phyloP scores from a whole-genome alignment of 768 basidiomycete genomes.

The Hygrophoropsis aurantiaca region DNA sequence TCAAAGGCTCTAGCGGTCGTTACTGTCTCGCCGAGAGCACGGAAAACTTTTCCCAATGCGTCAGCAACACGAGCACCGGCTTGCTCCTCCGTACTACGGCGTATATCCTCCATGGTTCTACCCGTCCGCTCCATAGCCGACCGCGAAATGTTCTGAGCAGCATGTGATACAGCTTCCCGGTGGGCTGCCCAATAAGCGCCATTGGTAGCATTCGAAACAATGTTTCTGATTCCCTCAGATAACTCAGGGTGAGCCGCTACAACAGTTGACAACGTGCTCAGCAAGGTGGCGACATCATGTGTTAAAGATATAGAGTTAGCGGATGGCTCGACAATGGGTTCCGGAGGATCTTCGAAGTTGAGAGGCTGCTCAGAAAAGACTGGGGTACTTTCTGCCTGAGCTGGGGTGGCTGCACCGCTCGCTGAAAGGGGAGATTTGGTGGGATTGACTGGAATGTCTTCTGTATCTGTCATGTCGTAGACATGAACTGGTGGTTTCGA shows the following conservation, averaged over 20 bases:
- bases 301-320: slow-evolving; percentile 47
- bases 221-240: slow-evolving; percentile 62
- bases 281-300: slow-evolving; percentile 61
- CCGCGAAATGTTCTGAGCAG: slow-evolving; percentile 54
- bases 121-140: slow-evolving; percentile 38
- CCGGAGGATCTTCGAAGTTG: slow-evolving; percentile 42
- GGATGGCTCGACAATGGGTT: slow-evolving; percentile 44
- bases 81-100: slow-evolving; percentile 57
- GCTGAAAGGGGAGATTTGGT: slow-evolving; percentile 12
- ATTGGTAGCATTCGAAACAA: slow-evolving; percentile 57
- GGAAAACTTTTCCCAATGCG: slow-evolving; percentile 58
- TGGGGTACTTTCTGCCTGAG: slow-evolving; percentile 42
- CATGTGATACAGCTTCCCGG: slow-evolving; percentile 56
- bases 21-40: slow-evolving; percentile 43
- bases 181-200: slow-evolving; percentile 73
- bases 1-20: slow-evolving; percentile 12
- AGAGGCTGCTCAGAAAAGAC: slow-evolving; percentile 27
- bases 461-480: slow-evolving; percentile 35
- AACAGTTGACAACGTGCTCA: slow-evolving; percentile 55
- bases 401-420: slow-evolving; percentile 26
- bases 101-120: slow-evolving; percentile 43
- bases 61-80: slow-evolving; percentile 64
- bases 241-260: slow-evolving; percentile 70
- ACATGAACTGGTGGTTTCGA: slow-evolving; percentile 66
- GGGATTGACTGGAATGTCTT: slow-evolving; percentile 19